Percentiles rank a stretch among this genome's conserved stretches.
phyloP scores from a whole-genome alignment of 2,329 filamentous ascomycete species.

The Hansfordia pulvinata region DNA sequence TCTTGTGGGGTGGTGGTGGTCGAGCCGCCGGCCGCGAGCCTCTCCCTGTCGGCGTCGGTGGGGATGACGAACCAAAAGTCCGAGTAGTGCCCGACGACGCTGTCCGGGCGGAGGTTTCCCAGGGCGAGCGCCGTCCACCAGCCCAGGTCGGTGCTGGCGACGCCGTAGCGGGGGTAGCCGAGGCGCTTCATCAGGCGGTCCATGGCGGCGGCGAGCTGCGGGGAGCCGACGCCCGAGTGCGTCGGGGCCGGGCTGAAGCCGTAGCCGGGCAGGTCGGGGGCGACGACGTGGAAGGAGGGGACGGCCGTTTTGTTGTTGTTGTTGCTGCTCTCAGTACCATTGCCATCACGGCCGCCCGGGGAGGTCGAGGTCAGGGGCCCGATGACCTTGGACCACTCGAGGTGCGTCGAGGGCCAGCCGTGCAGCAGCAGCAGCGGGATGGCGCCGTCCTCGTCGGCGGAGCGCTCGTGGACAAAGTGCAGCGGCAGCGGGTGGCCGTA shows the following conservation, averaged over 20 bases:
- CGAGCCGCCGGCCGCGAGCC: too few species aligned
- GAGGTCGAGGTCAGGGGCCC: neutral
- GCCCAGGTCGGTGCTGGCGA: conserved; percentile 6
- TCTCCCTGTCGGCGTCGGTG: conserved; percentile 2
- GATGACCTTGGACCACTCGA: neutral
- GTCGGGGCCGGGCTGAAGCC: conserved; percentile 9
- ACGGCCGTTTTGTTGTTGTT: conserved; percentile 1
- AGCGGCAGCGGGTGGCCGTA: conserved; percentile 6
- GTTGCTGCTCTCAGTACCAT: too few species aligned
- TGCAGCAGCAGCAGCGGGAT: conserved; percentile 6
- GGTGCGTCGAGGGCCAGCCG: conserved; percentile 1
- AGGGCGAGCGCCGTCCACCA: conserved; percentile 5
- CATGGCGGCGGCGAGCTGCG: conserved; percentile 5
- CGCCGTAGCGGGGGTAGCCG: conserved; percentile 7
- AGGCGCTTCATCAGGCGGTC: conserved; percentile 7
- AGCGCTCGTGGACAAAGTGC: conserved; percentile 7
- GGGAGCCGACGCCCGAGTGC: conserved; percentile 4
- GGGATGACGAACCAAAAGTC: conserved; percentile 1
- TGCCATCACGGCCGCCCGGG: too few species aligned
- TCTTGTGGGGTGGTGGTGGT: conserved; percentile 1
- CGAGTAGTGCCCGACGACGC: conserved; percentile 4
- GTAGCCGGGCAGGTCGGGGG: conserved; percentile 8
- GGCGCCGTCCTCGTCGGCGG: conserved; percentile 1
- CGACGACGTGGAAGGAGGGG: conserved; percentile 7
- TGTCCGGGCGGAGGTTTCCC: conserved; percentile 1